Evolutionary conservation across 2,329 filamentous ascomycete genomes (phyloP).

Genomic region (Orbilia blumenaviensis): DNA sequence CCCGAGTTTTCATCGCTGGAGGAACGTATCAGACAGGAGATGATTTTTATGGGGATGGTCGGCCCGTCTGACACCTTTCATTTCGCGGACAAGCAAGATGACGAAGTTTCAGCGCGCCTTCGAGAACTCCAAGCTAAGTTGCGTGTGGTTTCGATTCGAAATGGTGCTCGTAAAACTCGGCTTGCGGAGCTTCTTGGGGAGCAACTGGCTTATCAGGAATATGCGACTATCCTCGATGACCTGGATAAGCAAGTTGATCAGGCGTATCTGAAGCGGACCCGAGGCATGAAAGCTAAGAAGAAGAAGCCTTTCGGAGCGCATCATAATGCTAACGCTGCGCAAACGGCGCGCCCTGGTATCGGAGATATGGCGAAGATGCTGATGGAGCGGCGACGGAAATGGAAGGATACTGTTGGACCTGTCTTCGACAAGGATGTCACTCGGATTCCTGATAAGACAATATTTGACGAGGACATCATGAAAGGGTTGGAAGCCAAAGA

Average conservation of each 20-base stretch:
- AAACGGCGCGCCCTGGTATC: constrained; percentile 76
- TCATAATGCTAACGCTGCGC: constrained; percentile 68
- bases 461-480: constrained; percentile 55
- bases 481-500: constrained; percentile 56
- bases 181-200: constrained; percentile 88
- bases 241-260: constrained; percentile 86
- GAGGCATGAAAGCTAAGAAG: constrained; percentile 92
- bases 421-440: constrained; percentile 80
- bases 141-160: constrained; percentile 82
- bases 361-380: constrained; percentile 89
- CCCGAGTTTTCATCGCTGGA: constrained; percentile 88
- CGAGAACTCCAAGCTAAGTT: constrained; percentile 84
- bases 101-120: constrained; percentile 89
- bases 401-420: constrained; percentile 88
- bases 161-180: constrained; percentile 87
- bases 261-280: constrained; percentile 93
- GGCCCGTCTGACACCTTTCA: constrained; percentile 71
- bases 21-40: constrained; percentile 87
- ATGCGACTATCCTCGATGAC: constrained; percentile 94
- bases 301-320: constrained; percentile 83
- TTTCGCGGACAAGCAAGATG: constrained; percentile 89
- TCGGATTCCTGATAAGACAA: constrained; percentile 55
- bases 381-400: constrained; percentile 88
- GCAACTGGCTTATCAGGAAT: constrained; percentile 95
- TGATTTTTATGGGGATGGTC: constrained; percentile 88